Percentiles rank a stretch among this genome's conserved stretches.
These are phyloP conservation scores for Rhizopogon rudus DNA, from an alignment of 768 basidiomycete genomes.

Conservation along the genomic window DNA sequence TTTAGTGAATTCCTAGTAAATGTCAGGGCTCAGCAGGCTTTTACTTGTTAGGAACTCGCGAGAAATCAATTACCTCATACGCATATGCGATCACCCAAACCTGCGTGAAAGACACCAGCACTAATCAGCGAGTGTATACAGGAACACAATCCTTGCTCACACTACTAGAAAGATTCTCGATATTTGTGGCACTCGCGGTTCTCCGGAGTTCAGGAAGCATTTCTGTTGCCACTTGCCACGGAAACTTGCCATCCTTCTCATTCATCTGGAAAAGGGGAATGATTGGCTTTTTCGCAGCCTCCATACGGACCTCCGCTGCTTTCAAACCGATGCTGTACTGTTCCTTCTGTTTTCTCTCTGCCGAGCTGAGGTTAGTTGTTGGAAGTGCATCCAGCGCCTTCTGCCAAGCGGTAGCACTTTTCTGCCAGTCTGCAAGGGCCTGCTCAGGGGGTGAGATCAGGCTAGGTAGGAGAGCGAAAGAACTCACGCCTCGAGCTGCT, in stretches of 20 bases:
- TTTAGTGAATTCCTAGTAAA: conserved; percentile 5
- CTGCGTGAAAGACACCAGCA: conserved; percentile 1
- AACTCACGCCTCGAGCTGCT: conserved; percentile 23
- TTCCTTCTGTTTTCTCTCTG: conserved; percentile 29
- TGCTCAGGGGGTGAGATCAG: not conserved
- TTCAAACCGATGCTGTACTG: conserved; percentile 29
- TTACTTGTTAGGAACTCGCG: not conserved
- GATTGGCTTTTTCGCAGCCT: not conserved
- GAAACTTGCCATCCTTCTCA: not conserved
- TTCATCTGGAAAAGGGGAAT: not conserved
- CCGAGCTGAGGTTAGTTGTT: conserved; percentile 19
- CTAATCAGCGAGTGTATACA: too few species aligned
- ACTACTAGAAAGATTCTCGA: not conserved
- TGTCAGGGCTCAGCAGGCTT: not conserved
- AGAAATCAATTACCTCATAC: conserved; percentile 5
- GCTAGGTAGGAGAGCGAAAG: too few species aligned
- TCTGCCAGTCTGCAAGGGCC: conserved; percentile 9
- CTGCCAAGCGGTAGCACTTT: conserved; percentile 12
- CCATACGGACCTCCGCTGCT: conserved; percentile 13
- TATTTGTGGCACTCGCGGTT: not conserved
- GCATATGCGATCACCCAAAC: conserved; percentile 15
- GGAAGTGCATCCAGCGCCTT: conserved; percentile 29
- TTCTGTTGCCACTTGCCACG: conserved; percentile 2
- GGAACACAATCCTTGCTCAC: not conserved
- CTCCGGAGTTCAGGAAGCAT: conserved; percentile 2